Conservation (phyloP, 148 eudicot genomes). For the Rhododendron henanense region DNA sequence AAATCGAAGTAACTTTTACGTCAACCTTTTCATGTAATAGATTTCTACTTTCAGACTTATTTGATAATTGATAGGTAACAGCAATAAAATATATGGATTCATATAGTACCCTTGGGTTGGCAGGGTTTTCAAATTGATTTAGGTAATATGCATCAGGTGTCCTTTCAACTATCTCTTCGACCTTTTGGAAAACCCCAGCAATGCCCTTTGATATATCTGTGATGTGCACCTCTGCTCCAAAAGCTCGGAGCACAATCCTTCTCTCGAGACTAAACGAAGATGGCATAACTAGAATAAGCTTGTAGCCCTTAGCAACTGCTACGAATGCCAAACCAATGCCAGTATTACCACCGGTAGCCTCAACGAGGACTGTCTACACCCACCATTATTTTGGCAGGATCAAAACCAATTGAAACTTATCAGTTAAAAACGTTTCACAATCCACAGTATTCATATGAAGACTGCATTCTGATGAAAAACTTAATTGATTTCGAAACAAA, state of each 20-base stretch:
- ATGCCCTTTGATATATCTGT: conserved; percentile 48
- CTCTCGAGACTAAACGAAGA: conserved; percentile 58
- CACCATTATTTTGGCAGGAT: conserved; percentile 7
- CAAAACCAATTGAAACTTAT: neutral
- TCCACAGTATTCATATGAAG: neutral
- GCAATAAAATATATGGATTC: neutral
- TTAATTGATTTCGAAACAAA: neutral
- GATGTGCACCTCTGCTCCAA: conserved; percentile 71
- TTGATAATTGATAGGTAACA: neutral
- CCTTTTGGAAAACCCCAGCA: conserved; percentile 39
- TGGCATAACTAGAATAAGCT: conserved; percentile 69
- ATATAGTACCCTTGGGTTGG: conserved; percentile 71
- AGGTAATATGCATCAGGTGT: conserved; percentile 60
- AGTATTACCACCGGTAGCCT: conserved; percentile 80
- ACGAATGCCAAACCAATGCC: conserved; percentile 84
- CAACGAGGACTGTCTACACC: conserved; percentile 69
- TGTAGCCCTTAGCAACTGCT: conserved; percentile 84
- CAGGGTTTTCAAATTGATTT: conserved; percentile 69
- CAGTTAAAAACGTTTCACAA: neutral
- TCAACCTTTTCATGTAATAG: neutral
- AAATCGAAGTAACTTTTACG: neutral
- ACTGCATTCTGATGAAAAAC: neutral
- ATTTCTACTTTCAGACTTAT: neutral
- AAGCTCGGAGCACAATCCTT: conserved; percentile 57
- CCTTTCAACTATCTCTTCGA: conserved; percentile 48